Conservation (phyloP, 805 yeast species). For the Candida easanensis region DNA sequence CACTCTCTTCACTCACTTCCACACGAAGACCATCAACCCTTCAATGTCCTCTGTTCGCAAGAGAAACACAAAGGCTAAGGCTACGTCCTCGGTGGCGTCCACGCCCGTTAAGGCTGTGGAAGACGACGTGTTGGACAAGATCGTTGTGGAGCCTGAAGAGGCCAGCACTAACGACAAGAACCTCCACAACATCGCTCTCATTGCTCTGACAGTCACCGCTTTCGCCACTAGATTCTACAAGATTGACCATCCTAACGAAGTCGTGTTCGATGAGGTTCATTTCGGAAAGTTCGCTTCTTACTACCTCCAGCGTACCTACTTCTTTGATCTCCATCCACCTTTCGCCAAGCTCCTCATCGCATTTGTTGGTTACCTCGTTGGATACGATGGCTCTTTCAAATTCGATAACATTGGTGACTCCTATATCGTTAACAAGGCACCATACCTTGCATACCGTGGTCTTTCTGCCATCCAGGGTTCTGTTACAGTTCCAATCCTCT, state of each 20-base stretch:
- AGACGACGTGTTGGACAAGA: background rate
- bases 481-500: constrained; percentile 78
- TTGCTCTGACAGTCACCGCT: constrained; percentile 62
- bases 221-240: constrained; percentile 63
- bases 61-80: constrained; percentile 9
- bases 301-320: constrained; percentile 85
- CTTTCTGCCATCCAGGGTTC: constrained; percentile 81
- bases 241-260: constrained; percentile 65
- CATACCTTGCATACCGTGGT: constrained; percentile 79
- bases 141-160: background rate
- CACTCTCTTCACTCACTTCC: too few species aligned
- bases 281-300: constrained; percentile 84
- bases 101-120: background rate
- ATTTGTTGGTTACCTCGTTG: constrained; percentile 80
- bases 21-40: background rate
- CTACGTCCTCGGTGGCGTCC: background rate
- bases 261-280: constrained; percentile 85
- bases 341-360: constrained; percentile 94
- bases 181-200: constrained; percentile 44
- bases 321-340: constrained; percentile 97
- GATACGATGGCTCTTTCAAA: constrained; percentile 89
- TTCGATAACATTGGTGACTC: constrained; percentile 87
- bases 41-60: constrained; percentile 18
- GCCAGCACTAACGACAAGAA: constrained; percentile 1
- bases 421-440: constrained; percentile 76